These are phyloP conservation scores for Caryopteris hybrid DNA, from an alignment of 305 asterid species.

Conservation along the genomic window DNA sequence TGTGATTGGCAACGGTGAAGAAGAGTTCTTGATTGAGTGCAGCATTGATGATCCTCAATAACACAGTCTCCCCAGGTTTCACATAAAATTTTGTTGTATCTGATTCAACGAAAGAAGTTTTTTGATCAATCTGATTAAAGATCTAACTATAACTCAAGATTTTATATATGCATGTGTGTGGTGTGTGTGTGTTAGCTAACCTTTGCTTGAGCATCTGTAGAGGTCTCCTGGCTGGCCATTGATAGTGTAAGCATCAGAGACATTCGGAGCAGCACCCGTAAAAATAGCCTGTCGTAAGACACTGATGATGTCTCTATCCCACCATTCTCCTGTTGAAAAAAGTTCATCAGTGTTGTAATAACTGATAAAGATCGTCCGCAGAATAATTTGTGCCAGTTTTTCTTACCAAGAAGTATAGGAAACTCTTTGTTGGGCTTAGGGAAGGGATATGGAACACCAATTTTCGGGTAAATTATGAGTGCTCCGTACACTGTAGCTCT, in stretches of 20 bases:
- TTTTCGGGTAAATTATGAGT: constrained; percentile 52
- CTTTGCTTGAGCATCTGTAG: constrained; percentile 68
- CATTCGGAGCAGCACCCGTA: constrained; percentile 73
- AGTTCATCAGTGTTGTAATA: not conserved
- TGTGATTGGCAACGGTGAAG: constrained; percentile 65
- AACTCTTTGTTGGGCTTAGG: constrained; percentile 41
- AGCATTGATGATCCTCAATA: constrained; percentile 76
- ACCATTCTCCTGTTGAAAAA: constrained; percentile 72
- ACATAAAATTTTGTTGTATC: constrained; percentile 50
- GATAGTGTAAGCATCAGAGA: constrained; percentile 77
- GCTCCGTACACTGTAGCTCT: constrained; percentile 87
- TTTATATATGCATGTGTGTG: no score
- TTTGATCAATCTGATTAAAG: not conserved
- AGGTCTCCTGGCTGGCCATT: constrained; percentile 90
- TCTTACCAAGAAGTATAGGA: constrained; percentile 65
- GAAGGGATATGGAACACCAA: constrained; percentile 57
- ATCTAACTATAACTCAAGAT: no score
- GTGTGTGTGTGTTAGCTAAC: constrained; percentile 17
- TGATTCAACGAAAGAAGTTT: constrained; percentile 9
- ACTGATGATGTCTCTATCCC: constrained; percentile 61
- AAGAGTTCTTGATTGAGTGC: constrained; percentile 85
- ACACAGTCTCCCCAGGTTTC: constrained; percentile 52
- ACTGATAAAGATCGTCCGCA: not conserved
- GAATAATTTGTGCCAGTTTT: not conserved
- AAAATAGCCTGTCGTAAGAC: constrained; percentile 49